phyloP scores from a whole-genome alignment of 106 monocot genomes.

The Phalaenopsis aphrodite region DNA sequence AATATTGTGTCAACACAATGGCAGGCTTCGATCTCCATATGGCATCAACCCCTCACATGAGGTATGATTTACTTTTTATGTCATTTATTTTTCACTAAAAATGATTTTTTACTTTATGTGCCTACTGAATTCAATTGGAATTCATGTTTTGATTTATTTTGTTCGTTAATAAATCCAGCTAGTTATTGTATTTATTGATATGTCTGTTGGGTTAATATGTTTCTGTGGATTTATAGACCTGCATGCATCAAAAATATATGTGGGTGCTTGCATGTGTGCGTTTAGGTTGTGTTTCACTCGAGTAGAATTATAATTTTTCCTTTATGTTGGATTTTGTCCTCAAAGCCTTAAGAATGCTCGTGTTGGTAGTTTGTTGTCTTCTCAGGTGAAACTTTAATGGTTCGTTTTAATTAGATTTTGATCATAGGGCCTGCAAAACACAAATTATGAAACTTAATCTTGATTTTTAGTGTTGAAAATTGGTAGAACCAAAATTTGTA shows the following conservation, averaged over 20 bases:
- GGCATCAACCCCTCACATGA: slow-evolving; percentile 46
- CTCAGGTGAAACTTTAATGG: too few relatives aligned
- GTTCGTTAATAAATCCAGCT: not conserved
- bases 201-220: not conserved
- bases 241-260: not conserved
- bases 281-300: too few relatives aligned
- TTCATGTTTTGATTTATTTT: not conserved
- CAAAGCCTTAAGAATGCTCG: too few relatives aligned
- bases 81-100: not conserved
- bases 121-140: not conserved
- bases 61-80: slow-evolving; percentile 31
- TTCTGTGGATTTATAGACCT: not conserved
- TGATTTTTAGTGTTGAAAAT: too few relatives aligned
- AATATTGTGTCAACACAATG: slow-evolving; percentile 78
- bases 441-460: too few relatives aligned
- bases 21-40: slow-evolving; percentile 91
- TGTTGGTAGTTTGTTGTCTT: too few relatives aligned
- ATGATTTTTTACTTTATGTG: not conserved
- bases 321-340: too few relatives aligned
- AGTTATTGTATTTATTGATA: not conserved
- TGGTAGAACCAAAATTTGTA: too few relatives aligned
- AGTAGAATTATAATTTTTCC: too few relatives aligned
- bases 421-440: too few relatives aligned
- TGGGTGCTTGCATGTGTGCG: not conserved
- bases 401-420: too few relatives aligned